Evolutionary conservation across 805 yeast genomes (phyloP).

Genomic region (Wickerhamomyces chambardii): DNA sequence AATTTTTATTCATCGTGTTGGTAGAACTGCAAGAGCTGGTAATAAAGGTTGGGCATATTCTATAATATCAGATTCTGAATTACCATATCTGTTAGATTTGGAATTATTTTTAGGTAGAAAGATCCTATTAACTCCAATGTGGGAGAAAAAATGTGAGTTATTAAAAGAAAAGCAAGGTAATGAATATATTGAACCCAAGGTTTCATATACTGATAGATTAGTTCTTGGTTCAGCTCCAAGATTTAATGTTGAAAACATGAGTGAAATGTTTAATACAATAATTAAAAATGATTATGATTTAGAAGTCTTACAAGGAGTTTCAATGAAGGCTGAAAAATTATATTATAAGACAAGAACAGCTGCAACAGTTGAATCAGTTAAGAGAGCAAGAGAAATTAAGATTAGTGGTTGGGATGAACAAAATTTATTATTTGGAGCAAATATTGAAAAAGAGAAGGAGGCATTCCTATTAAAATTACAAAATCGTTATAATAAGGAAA

Average conservation of each 20-base stretch:
- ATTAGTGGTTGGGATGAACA: slow-evolving; percentile 84
- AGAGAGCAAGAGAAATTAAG: slow-evolving; percentile 72
- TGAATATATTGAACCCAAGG: slow-evolving; percentile 41
- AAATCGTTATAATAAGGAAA: slow-evolving; percentile 68
- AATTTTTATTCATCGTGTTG: slow-evolving; percentile 93
- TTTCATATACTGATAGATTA: slow-evolving; percentile 65
- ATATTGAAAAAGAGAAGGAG: slow-evolving; percentile 65
- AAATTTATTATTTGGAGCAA: slow-evolving; percentile 70
- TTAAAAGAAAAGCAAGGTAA: slow-evolving; percentile 35
- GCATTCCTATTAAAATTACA: slow-evolving; percentile 63
- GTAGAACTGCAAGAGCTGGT: slow-evolving; percentile 99
- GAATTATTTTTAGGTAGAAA: slow-evolving; percentile 86
- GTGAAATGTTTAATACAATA: slow-evolving; percentile 61
- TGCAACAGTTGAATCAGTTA: slow-evolving; percentile 81
- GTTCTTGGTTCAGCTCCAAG: slow-evolving; percentile 84
- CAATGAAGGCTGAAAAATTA: slow-evolving; percentile 80
- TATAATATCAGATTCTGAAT: slow-evolving; percentile 72
- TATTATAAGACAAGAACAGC: slow-evolving; percentile 79
- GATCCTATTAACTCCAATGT: slow-evolving; percentile 61
- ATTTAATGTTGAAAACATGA: slow-evolving; percentile 52
- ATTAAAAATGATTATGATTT: slow-evolving; percentile 62
- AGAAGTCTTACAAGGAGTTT: slow-evolving; percentile 53
- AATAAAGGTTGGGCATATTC: slow-evolving; percentile 97
- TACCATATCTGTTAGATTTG: slow-evolving; percentile 84
- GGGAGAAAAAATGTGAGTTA: slow-evolving; percentile 48